phyloP scores from a whole-genome alignment of 83 land plant genomes.

The Larix sibirica region DNA sequence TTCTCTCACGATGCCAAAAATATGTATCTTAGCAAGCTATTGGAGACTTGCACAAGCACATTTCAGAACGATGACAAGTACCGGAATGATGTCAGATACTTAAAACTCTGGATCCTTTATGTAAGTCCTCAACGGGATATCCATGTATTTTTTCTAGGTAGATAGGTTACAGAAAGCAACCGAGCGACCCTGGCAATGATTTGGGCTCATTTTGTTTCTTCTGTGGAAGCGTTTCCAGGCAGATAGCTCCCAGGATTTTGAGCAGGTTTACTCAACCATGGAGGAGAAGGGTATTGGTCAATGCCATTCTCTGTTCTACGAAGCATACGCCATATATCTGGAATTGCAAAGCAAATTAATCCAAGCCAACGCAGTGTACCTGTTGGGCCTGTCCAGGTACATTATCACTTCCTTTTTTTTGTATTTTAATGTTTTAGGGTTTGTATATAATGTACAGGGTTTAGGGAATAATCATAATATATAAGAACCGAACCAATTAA shows the following conservation, averaged over 20 bases:
- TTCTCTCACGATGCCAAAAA: not conserved
- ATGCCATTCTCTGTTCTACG: slow-evolving; percentile 60
- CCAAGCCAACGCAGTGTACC: slow-evolving; percentile 61
- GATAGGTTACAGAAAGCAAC: no score
- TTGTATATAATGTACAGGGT: not conserved
- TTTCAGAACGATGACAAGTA: slow-evolving; percentile 41
- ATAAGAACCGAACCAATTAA: not conserved
- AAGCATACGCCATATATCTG: slow-evolving; percentile 57
- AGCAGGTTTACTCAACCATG: slow-evolving; percentile 45
- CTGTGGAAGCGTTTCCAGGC: slow-evolving; percentile 36
- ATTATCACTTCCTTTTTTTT: not conserved
- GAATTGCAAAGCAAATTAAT: slow-evolving; percentile 53
- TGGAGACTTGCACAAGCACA: slow-evolving; percentile 27
- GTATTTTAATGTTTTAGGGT: not conserved
- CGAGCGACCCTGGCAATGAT: not conserved
- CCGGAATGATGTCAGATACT: slow-evolving; percentile 41
- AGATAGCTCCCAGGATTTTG: slow-evolving; percentile 51
- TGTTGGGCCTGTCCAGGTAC: slow-evolving; percentile 73
- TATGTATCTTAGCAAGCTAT: slow-evolving; percentile 17
- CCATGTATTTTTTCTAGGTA: no score
- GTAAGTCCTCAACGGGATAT: slow-evolving; percentile 14
- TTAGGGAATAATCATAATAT: not conserved
- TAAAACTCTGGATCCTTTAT: slow-evolving; percentile 59
- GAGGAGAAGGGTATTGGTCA: slow-evolving; percentile 51
- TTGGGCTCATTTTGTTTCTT: slow-evolving; percentile 8